A percentile compares a stretch with the other conserved stretches of the same genome.
These are phyloP conservation scores for Flaveria floridana DNA, from an alignment of 140 eudicot species.

Conservation along the genomic window DNA sequence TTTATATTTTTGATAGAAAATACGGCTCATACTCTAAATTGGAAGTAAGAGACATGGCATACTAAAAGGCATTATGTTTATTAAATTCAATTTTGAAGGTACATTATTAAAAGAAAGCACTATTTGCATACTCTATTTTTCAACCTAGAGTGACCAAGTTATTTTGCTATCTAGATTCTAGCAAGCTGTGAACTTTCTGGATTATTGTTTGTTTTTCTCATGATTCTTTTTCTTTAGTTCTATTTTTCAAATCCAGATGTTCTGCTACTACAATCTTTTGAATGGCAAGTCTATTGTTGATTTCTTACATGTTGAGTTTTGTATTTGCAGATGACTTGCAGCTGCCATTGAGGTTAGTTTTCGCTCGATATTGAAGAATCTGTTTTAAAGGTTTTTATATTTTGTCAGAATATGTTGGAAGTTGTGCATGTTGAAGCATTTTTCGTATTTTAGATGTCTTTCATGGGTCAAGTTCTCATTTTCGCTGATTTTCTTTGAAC, in stretches of 20 bases:
- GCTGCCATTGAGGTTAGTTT: constrained; percentile 37
- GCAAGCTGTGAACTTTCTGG: constrained; percentile 11
- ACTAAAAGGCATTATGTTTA: not conserved
- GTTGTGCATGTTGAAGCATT: constrained; percentile 36
- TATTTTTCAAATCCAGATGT: not conserved
- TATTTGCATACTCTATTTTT: not conserved
- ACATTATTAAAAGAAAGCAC: not conserved
- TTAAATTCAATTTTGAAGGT: not conserved
- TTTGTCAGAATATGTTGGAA: constrained; percentile 35
- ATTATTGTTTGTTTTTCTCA: constrained; percentile 19
- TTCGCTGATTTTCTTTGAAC: constrained; percentile 18
- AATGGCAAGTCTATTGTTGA: constrained; percentile 15
- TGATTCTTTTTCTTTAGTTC: not conserved
- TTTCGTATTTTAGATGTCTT: constrained; percentile 28
- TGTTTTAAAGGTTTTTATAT: constrained; percentile 38
- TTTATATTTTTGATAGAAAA: not conserved
- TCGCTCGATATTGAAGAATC: constrained; percentile 32
- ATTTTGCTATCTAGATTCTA: constrained; percentile 14
- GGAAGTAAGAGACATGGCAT: not conserved
- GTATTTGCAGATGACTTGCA: constrained; percentile 53
- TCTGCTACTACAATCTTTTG: constrained; percentile 12
- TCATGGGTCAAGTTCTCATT: constrained; percentile 26
- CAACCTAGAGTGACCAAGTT: not conserved
- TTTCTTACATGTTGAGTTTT: constrained; percentile 39
- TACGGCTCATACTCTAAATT: not conserved